phyloP scores from a whole-genome alignment of 257 asterid species.

The Nicotiana undulata region DNA sequence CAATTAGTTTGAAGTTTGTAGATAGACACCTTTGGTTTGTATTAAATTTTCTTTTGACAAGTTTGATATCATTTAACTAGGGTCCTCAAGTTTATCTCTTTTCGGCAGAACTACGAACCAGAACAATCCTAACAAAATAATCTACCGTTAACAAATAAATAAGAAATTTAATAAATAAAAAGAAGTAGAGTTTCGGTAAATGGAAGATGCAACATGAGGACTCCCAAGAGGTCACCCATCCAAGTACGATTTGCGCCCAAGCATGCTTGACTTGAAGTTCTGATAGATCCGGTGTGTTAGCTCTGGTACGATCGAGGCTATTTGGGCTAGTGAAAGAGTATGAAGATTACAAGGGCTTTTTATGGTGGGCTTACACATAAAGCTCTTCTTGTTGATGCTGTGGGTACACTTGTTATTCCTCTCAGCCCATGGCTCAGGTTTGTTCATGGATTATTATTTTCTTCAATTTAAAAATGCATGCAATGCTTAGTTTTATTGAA shows the following conservation, averaged over 20 bases:
- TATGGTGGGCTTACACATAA: conserved; percentile 87
- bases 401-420: conserved; percentile 82
- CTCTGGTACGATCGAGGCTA: conserved; percentile 13
- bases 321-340: conserved; percentile 67
- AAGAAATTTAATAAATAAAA: too few relatives aligned
- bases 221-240: too few relatives aligned
- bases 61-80: conserved; percentile 38
- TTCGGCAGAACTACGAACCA: too few relatives aligned
- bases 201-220: too few relatives aligned
- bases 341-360: conserved; percentile 71
- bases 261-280: too few relatives aligned
- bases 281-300: too few relatives aligned
- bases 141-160: too few relatives aligned
- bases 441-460: not conserved
- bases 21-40: conserved; percentile 12
- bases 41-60: conserved; percentile 16
- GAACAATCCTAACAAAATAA: too few relatives aligned
- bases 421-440: conserved; percentile 99
- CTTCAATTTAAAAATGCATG: not conserved
- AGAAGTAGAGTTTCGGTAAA: too few relatives aligned
- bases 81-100: conserved; percentile 34
- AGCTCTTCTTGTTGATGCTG: conserved; percentile 93
- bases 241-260: too few relatives aligned
- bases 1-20: conserved; percentile 36
- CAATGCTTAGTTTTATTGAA: not conserved